Conservation (phyloP, 805 yeast genomes). For the Hanseniaspora lindneri region DNA sequence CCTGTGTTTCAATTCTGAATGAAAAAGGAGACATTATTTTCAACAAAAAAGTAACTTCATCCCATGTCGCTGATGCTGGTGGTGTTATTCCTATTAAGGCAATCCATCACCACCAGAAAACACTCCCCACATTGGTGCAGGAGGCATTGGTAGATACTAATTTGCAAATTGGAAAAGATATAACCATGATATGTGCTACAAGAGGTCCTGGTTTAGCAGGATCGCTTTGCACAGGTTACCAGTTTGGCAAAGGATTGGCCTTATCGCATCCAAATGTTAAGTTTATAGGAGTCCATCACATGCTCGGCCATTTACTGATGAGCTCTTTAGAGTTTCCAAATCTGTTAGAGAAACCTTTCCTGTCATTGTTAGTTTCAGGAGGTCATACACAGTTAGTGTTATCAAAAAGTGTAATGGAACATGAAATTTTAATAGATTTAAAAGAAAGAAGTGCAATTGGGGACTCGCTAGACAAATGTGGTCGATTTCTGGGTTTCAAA, state of each 20-base stretch:
- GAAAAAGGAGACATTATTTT: slow-evolving; percentile 31
- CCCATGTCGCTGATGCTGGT: slow-evolving; percentile 49
- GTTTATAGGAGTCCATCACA: slow-evolving; percentile 78
- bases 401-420: slow-evolving; percentile 48
- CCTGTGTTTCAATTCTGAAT: slow-evolving; percentile 72
- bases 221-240: slow-evolving; percentile 68
- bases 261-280: slow-evolving; percentile 28
- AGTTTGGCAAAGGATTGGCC: slow-evolving; percentile 72
- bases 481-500: slow-evolving; percentile 63
- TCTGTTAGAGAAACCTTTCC: slow-evolving; percentile 42
- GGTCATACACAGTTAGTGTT: slow-evolving; percentile 87
- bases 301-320: slow-evolving; percentile 80
- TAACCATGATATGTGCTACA: slow-evolving; percentile 78
- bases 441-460: slow-evolving; percentile 77
- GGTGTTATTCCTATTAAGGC: slow-evolving; percentile 87
- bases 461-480: slow-evolving; percentile 86
- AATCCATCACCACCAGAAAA: slow-evolving; percentile 58
- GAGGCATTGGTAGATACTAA: slow-evolving; percentile 30
- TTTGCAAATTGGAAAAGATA: slow-evolving; percentile 25
- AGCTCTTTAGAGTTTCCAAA: slow-evolving; percentile 44
- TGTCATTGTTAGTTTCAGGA: slow-evolving; percentile 75
- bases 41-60: slow-evolving; percentile 53
- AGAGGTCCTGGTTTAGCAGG: slow-evolving; percentile 97
- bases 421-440: slow-evolving; percentile 62
- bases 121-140: slow-evolving; percentile 41